Base-by-base conservation (phyloP, 441 rosid species). In the Biscutella laevigata region DNA sequence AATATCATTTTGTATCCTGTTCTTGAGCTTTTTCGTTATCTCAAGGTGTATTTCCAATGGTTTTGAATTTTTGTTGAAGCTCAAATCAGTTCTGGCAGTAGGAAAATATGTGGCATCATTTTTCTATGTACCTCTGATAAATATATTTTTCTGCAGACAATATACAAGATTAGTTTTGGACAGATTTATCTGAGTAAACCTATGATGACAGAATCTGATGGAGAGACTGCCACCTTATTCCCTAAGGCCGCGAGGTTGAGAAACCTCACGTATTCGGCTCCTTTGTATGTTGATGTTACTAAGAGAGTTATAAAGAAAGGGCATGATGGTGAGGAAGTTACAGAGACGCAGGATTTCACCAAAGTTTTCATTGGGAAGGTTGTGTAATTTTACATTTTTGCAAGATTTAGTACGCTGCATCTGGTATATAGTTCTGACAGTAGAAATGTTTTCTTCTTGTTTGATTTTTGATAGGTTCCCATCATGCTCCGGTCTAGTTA, bases 241-340 rank as follows among this genome's bases (percentile, higher is more conserved):
- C 99, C 99, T 24, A 92, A 86, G 71, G 99, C 95, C 61, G 97
- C 99, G 14, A 79, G 97, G 77, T 66, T 92, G 78, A 86, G 97
- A 74, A 92, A 92, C 74, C 77, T 92, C 21, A 88, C 99, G 1
- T 88, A 92, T 62, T 86, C 99, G 2, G 92, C 97, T 52, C 99
- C 97, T 12, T 71, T 92, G 69, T 92, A 81, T 64, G 99, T 88
- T 5, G 99, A 88, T 68, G 95, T 92, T 24, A 70, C 83, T 1
- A 84, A 88, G 75, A 82, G 86, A 71, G 92, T 86, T 47, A 92
- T 80, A 28, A 86, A 76, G 77, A 88, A 88, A 73, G 95, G 95
- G 19, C 97, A 88, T 68, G 97, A 88, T 72, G 94, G 99, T 64
- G 99, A 86, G 71, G 97, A 88, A 78, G 81, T 88, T 35, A 84